Conservation (phyloP, 1,284 basidiomycete species). For the Singerocomus rubriflavus region DNA sequence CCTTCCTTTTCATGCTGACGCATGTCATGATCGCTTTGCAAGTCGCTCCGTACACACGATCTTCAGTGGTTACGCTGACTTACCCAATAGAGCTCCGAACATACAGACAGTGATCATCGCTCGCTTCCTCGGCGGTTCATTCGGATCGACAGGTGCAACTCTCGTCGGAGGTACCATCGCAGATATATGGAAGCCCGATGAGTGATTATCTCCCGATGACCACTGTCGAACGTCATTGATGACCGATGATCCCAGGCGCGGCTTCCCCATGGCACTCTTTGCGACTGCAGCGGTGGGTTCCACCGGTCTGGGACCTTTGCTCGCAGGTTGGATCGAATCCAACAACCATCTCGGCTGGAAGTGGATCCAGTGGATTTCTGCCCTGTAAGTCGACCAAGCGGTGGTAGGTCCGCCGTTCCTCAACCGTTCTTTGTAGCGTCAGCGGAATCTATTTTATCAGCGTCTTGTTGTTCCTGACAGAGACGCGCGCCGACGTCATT, state of each 20-base stretch:
- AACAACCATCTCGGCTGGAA: constrained; percentile 53
- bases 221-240: constrained; percentile 4
- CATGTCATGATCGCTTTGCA: constrained; percentile 41
- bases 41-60: constrained; percentile 17
- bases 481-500: constrained; percentile 48
- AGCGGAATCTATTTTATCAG: constrained; percentile 33
- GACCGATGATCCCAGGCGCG: constrained; percentile 39
- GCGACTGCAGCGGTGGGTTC: constrained; percentile 46
- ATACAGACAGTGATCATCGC: constrained; percentile 32
- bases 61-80: constrained; percentile 7
- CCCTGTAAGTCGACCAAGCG: constrained; percentile 37
- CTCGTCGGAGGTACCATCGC: constrained; percentile 64
- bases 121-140: constrained; percentile 29
- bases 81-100: constrained; percentile 25
- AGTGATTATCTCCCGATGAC: constrained; percentile 18
- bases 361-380: constrained; percentile 70
- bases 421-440: constrained; percentile 27
- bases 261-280: constrained; percentile 59
- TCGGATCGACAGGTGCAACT: constrained; percentile 55
- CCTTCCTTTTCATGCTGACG: constrained; percentile 38
- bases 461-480: constrained; percentile 41
- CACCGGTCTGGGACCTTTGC: constrained; percentile 52
- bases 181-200: constrained; percentile 40
- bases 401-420: background rate
- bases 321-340: constrained; percentile 57